Evolutionary conservation across 768 basidiomycete species (phyloP), one percentile per base, ranked within the genome.

Genomic region (Dendrothele bispora): DNA sequence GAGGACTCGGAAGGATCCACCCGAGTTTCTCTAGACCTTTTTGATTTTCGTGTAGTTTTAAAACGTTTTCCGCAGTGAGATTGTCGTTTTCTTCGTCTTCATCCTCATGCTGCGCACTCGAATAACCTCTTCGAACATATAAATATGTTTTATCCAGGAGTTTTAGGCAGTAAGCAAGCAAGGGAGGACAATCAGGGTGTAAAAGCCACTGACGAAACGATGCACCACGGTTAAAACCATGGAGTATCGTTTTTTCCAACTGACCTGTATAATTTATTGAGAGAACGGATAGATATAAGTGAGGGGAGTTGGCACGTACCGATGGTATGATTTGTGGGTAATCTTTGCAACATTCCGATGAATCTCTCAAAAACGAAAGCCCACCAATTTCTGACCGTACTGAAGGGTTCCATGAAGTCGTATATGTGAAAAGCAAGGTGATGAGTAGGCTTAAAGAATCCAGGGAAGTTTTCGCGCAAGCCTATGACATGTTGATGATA

Each of bases 281-380:
- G 17, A 11, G 22, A 18, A 7, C n/a, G n/a, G n/a, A n/a, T n/a
- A n/a, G n/a, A n/a, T n/a, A n/a, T n/a, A 18, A 39, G 22, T 11
- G 22, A 17, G 17, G 7, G 7, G 17, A 39, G 18, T 39, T 29
- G 38, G 0, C 46, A 15, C 30, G 26, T 17, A 59, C 63, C 62
- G 11, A 34, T 11, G 29, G 52, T 60, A 27, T 61, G 55, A 43
- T 66, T 66, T 1, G 17, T 57, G 0, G 52, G 61, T 1, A 64
- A 40, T 1, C 26, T 26, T 27, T 62, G 56, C 1, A 66, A 44
- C 1, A 32, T 22, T 0, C 62, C 57, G 30, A 65, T 64, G 0
- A 66, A 29, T 1, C 50, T 36, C 24, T 66, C 49, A 8, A 61
- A 63, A 0, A 56, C 59, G 45, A 59, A 64, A 2, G 51, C 45